Percentiles rank a stretch among this genome's conserved stretches.
phyloP scores from a whole-genome alignment of 1,284 basidiomycete species.

The Ustilago loliicola region DNA sequence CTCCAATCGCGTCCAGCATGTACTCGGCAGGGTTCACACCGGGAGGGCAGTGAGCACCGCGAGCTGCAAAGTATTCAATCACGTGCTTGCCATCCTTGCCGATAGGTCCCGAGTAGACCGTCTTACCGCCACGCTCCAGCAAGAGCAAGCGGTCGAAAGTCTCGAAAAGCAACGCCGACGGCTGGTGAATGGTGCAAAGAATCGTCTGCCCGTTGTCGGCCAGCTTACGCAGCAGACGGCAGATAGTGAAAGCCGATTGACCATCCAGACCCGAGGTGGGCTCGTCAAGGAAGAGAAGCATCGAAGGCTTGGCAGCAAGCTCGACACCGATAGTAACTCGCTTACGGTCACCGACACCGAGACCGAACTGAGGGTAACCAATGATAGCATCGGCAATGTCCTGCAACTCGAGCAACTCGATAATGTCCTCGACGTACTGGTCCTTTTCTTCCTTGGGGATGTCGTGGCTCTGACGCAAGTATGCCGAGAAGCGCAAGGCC shows the following conservation, averaged over 20 bases:
- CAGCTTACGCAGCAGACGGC: constrained; percentile 82
- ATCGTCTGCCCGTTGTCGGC: constrained; percentile 84
- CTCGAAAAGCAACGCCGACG: constrained; percentile 76
- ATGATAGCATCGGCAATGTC: constrained; percentile 81
- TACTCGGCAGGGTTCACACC: constrained; percentile 75
- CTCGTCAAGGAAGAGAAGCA: constrained; percentile 75
- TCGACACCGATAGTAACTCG: constrained; percentile 81
- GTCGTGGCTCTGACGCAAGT: constrained; percentile 80
- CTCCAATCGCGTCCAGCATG: constrained; percentile 71
- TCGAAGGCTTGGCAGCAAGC: constrained; percentile 80
- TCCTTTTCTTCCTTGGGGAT: constrained; percentile 81
- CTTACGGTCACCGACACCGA: constrained; percentile 77
- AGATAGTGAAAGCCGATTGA: constrained; percentile 88
- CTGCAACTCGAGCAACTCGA: constrained; percentile 83
- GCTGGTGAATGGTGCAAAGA: constrained; percentile 77
- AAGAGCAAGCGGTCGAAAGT: constrained; percentile 77
- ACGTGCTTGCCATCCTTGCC: constrained; percentile 74
- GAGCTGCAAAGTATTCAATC: constrained; percentile 74
- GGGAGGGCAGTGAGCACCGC: constrained; percentile 74
- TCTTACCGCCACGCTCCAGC: constrained; percentile 68
- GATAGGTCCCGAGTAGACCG: constrained; percentile 76
- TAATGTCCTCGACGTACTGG: constrained; percentile 82
- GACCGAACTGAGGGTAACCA: constrained; percentile 73
- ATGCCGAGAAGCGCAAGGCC: constrained; percentile 84
- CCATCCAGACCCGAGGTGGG: constrained; percentile 86